Conservation (phyloP, 2,329 filamentous ascomycete species). For the Tolypocladium paradoxum region DNA sequence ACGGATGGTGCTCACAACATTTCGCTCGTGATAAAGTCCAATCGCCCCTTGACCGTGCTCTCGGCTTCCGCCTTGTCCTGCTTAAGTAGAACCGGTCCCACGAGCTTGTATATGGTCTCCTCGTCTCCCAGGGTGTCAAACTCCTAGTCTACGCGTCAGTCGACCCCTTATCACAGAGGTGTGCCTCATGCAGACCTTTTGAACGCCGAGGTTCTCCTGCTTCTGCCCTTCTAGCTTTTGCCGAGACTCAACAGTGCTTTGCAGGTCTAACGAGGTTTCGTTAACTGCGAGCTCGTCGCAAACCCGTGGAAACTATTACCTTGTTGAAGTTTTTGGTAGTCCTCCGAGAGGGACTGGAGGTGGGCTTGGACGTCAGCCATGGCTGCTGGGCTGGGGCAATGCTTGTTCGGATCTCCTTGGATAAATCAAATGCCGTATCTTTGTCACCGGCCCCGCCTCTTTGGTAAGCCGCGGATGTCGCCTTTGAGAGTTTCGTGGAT, state of each 20-base stretch:
- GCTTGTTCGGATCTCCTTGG: background rate
- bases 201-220: slow-evolving; percentile 82
- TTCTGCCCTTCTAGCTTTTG: slow-evolving; percentile 91
- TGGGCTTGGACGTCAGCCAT: slow-evolving; percentile 69
- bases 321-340: slow-evolving; percentile 78
- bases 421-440: background rate
- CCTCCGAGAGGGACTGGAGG: slow-evolving; percentile 74
- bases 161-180: background rate
- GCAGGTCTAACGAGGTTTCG: slow-evolving; percentile 53
- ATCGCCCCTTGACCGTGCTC: slow-evolving; percentile 77
- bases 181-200: slow-evolving; percentile 48
- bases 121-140: slow-evolving; percentile 69
- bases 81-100: slow-evolving; percentile 86
- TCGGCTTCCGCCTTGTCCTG: slow-evolving; percentile 87
- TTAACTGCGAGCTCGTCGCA: background rate
- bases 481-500: background rate
- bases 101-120: slow-evolving; percentile 90
- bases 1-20: slow-evolving; percentile 50
- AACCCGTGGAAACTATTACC: slow-evolving; percentile 34
- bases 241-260: slow-evolving; percentile 62
- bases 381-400: background rate
- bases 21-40: slow-evolving; percentile 90
- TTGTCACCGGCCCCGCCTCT: background rate
- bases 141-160: slow-evolving; percentile 44
- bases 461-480: background rate